These are phyloP conservation scores for Kernera saxatilis DNA, from an alignment of 345 rosid genomes.

Conservation along the genomic window DNA sequence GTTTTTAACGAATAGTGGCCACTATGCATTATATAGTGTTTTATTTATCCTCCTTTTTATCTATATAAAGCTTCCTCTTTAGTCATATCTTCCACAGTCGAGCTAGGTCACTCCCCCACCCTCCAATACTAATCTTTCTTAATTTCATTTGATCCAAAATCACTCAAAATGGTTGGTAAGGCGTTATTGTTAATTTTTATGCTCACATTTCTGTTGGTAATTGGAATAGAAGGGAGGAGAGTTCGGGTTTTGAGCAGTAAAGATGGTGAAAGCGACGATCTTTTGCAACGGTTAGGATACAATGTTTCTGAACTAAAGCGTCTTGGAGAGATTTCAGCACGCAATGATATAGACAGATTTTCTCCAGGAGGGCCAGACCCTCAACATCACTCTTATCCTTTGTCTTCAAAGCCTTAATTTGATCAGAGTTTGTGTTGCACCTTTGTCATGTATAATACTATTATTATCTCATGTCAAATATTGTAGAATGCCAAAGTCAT, in stretches of 20 bases:
- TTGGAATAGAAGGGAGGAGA: conserved; percentile 17
- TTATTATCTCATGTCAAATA: neutral
- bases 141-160: neutral
- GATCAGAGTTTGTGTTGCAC: neutral
- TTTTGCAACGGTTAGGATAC: conserved; percentile 31
- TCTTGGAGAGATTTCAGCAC: conserved; percentile 4
- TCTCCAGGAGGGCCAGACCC: conserved; percentile 37
- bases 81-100: conserved; percentile 10
- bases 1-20: neutral
- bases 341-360: conserved; percentile 16
- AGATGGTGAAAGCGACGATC: conserved; percentile 18
- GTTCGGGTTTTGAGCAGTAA: conserved; percentile 1
- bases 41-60: neutral
- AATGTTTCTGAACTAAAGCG: conserved; percentile 21
- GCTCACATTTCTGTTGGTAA: neutral
- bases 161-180: conserved; percentile 16
- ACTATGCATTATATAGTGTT: conserved; percentile 1
- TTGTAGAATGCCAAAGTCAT: neutral
- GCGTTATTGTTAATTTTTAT: conserved; percentile 3
- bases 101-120: neutral
- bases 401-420: conserved; percentile 20
- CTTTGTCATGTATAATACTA: neutral
- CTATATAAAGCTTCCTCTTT: conserved; percentile 22
- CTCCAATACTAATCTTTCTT: neutral
- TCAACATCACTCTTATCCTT: conserved; percentile 32